Percentiles rank a stretch among this genome's conserved stretches.
Conservation (phyloP, 1,284 basidiomycete genomes). For the Laetiporus sulphureus region DNA sequence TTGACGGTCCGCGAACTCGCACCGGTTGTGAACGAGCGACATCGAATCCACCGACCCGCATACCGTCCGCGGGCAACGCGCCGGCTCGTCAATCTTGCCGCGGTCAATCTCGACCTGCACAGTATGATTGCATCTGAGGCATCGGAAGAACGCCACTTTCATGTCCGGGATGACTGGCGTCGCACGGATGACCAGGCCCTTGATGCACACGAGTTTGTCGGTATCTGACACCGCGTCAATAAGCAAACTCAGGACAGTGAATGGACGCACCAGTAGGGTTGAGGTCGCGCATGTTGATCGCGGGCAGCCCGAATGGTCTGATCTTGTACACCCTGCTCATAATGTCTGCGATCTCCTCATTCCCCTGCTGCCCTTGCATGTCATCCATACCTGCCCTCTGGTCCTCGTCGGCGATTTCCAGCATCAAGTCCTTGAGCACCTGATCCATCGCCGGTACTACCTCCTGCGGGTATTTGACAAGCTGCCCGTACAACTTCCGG, state of each 20-base stretch:
- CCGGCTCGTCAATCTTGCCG: slow-evolving; percentile 92
- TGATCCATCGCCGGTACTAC: slow-evolving; percentile 97
- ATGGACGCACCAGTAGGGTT: slow-evolving; percentile 73
- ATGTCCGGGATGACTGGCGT: slow-evolving; percentile 99
- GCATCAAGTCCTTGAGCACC: slow-evolving; percentile 86
- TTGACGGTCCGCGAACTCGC: slow-evolving; percentile 93
- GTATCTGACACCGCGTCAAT: slow-evolving; percentile 57
- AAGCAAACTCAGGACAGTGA: neutral
- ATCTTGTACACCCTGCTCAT: slow-evolving; percentile 85
- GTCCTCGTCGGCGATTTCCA: slow-evolving; percentile 77
- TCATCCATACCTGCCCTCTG: slow-evolving; percentile 59
- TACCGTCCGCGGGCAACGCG: slow-evolving; percentile 86
- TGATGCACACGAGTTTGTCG: slow-evolving; percentile 93
- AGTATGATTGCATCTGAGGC: slow-evolving; percentile 92
- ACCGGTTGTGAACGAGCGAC: slow-evolving; percentile 95
- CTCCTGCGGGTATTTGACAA: slow-evolving; percentile 94
- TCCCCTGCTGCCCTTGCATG: slow-evolving; percentile 65
- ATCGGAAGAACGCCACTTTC: slow-evolving; percentile 98
- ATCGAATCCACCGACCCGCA: slow-evolving; percentile 87
- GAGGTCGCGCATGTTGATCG: slow-evolving; percentile 87
- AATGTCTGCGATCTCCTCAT: slow-evolving; percentile 77
- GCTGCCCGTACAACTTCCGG: slow-evolving; percentile 73
- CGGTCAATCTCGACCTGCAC: slow-evolving; percentile 94
- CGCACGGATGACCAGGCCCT: slow-evolving; percentile 94
- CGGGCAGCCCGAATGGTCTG: slow-evolving; percentile 78